Conservation (phyloP, 1,284 basidiomycete species). For the Hypsizygus ulmarius region DNA sequence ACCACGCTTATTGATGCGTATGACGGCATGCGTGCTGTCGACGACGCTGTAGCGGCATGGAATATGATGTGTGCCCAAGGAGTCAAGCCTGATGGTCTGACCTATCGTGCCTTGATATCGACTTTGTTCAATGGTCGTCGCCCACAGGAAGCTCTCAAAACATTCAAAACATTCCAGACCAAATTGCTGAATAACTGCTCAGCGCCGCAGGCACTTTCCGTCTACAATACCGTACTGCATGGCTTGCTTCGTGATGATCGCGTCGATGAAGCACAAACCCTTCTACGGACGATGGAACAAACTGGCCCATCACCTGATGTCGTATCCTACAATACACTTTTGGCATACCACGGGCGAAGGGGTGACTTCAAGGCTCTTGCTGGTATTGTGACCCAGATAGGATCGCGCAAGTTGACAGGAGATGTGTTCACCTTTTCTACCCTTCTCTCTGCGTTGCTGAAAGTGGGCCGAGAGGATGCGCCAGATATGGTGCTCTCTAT, state of each 20-base stretch:
- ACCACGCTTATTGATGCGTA: conserved; percentile 64
- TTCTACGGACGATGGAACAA: conserved; percentile 49
- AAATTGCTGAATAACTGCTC: conserved; percentile 23
- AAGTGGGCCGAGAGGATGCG: conserved; percentile 64
- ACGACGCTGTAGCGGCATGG: conserved; percentile 56
- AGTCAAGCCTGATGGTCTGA: conserved; percentile 50
- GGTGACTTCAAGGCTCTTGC: conserved; percentile 62
- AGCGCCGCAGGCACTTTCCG: conserved; percentile 31
- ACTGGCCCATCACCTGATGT: conserved; percentile 64
- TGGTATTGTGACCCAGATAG: conserved; percentile 53
- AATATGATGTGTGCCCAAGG: conserved; percentile 51
- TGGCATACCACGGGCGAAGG: conserved; percentile 61
- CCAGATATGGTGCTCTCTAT: conserved; percentile 57
- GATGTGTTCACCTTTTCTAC: conserved; percentile 83
- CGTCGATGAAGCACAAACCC: conserved; percentile 40
- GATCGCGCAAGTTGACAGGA: conserved; percentile 50
- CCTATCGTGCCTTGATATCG: conserved; percentile 62
- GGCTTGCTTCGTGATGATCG: conserved; percentile 51
- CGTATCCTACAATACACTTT: conserved; percentile 75
- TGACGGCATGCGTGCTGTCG: conserved; percentile 42
- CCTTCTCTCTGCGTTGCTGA: conserved; percentile 71
- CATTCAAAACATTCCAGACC: conserved; percentile 50
- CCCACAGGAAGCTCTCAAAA: conserved; percentile 43
- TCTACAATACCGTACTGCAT: conserved; percentile 66
- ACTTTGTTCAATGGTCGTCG: conserved; percentile 48